Percentiles rank a stretch among this genome's conserved stretches.
These are phyloP conservation scores for Fistulina hepatica DNA, from an alignment of 1,284 basidiomycete genomes.

Conservation along the genomic window DNA sequence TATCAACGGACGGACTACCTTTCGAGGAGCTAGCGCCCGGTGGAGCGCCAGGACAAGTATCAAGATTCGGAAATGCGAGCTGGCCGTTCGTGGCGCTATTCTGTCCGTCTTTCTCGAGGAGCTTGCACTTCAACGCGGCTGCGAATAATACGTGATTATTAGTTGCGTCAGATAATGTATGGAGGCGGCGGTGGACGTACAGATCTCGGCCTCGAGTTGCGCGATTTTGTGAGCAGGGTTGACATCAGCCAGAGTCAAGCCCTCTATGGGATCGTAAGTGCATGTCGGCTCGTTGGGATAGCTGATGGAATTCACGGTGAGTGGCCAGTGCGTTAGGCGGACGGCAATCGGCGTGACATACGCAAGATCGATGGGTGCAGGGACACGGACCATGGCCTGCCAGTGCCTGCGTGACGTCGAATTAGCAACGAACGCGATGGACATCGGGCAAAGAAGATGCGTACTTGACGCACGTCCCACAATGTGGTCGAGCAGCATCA, in stretches of 20 bases:
- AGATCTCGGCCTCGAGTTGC: slow-evolving; percentile 65
- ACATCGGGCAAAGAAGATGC: slow-evolving; percentile 18
- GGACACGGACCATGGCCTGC: slow-evolving; percentile 68
- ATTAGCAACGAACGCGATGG: slow-evolving; percentile 8
- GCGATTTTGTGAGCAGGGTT: slow-evolving; percentile 67
- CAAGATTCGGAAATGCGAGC: neutral
- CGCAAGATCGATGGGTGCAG: slow-evolving; percentile 70
- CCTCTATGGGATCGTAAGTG: slow-evolving; percentile 74
- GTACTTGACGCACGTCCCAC: slow-evolving; percentile 71
- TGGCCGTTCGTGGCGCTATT: neutral
- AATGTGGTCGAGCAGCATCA: slow-evolving; percentile 71
- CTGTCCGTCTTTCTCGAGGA: neutral
- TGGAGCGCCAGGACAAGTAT: too few species aligned
- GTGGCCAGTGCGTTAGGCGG: neutral
- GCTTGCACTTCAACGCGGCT: too few species aligned
- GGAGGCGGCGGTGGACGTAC: slow-evolving; percentile 29
- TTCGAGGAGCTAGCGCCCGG: too few species aligned
- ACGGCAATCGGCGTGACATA: slow-evolving; percentile 27
- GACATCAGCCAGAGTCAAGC: slow-evolving; percentile 58
- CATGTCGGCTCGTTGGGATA: slow-evolving; percentile 74
- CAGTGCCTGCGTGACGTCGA: slow-evolving; percentile 42
- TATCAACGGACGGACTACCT: too few species aligned
- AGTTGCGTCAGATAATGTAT: slow-evolving; percentile 54
- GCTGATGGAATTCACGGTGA: slow-evolving; percentile 26
- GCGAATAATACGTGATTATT: too few species aligned